Evolutionary conservation across 352 stramenopile genomes (phyloP).

Genomic region (Pythium chondricola): DNA sequence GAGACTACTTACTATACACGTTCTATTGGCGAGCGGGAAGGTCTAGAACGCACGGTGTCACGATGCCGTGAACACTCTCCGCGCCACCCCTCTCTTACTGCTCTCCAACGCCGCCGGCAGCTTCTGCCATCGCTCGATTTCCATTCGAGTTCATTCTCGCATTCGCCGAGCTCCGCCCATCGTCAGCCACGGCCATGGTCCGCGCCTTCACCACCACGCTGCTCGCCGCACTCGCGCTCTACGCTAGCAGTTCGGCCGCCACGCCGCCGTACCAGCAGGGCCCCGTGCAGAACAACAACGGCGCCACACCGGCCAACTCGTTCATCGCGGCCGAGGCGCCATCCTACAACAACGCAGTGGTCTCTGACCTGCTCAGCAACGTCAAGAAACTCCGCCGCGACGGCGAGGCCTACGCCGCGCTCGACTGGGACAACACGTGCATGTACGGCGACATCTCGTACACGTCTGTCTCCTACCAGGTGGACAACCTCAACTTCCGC

Average conservation of each 20-base stretch:
- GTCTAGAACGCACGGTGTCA: too few species aligned
- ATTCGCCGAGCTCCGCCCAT: background rate
- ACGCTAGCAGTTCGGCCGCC: background rate
- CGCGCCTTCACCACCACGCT: background rate
- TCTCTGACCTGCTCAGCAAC: constrained; percentile 31
- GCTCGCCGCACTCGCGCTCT: constrained; percentile 1
- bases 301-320: constrained; percentile 12
- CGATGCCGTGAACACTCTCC: too few species aligned
- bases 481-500: constrained; percentile 50
- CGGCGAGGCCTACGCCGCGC: constrained; percentile 43
- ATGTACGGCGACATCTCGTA: constrained; percentile 66
- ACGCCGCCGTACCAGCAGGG: background rate
- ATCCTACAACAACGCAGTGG: constrained; percentile 53
- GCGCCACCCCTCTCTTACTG: too few species aligned
- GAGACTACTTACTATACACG: too few species aligned
- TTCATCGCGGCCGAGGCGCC: constrained; percentile 43
- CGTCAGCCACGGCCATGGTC: background rate
- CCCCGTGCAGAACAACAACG: background rate
- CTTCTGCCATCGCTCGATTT: too few species aligned
- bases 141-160: too few species aligned
- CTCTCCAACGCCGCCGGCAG: too few species aligned
- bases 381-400: constrained; percentile 23
- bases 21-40: too few species aligned
- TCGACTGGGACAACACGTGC: constrained; percentile 67
- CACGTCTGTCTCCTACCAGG: constrained; percentile 52